A percentile compares a stretch with the other conserved stretches of the same genome.
Conservation (phyloP, 2,329 filamentous ascomycete genomes). For the Scorias spongiosa region DNA sequence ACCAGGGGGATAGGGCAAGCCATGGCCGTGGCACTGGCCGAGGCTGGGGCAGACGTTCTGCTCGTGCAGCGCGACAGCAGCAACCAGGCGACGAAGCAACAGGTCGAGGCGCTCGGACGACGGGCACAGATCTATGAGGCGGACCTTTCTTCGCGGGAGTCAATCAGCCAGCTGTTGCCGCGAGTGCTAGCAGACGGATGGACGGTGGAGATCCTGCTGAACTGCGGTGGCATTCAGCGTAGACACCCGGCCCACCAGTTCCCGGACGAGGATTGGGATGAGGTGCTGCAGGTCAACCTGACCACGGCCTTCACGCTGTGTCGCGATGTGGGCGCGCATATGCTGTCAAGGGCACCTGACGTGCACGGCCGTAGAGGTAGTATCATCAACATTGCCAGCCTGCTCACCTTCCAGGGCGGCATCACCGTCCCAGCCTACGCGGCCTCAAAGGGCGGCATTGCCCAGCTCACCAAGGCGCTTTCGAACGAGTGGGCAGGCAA, state of each 20-base stretch:
- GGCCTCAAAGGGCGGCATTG: slow-evolving; percentile 70
- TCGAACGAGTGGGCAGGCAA: slow-evolving; percentile 74
- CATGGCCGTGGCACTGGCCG: slow-evolving; percentile 35
- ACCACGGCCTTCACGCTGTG: slow-evolving; percentile 63
- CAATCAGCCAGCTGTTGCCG: slow-evolving; percentile 47
- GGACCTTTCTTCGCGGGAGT: slow-evolving; percentile 47
- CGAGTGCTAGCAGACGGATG: slow-evolving; percentile 44
- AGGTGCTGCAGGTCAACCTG: slow-evolving; percentile 77
- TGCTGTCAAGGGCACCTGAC: slow-evolving; percentile 43
- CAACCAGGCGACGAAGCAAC: slow-evolving; percentile 42
- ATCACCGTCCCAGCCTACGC: slow-evolving; percentile 81
- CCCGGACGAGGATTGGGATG: slow-evolving; percentile 61
- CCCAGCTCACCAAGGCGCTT: slow-evolving; percentile 70
- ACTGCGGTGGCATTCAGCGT: slow-evolving; percentile 75
- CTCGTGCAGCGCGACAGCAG: slow-evolving; percentile 41
- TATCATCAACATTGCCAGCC: slow-evolving; percentile 73
- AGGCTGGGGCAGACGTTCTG: slow-evolving; percentile 35
- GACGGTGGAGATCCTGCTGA: slow-evolving; percentile 63
- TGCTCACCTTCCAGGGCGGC: slow-evolving; percentile 75
- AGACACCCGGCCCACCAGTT: slow-evolving; percentile 63
- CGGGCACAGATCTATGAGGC: slow-evolving; percentile 52
- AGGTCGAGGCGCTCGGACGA: slow-evolving; percentile 50
- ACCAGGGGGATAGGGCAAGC: slow-evolving; percentile 36
- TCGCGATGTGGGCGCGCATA: slow-evolving; percentile 65
- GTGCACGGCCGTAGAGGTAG: slow-evolving; percentile 44